Evolutionary conservation across 2,329 filamentous ascomycete species (phyloP), one percentile per base, ranked within the genome.

Genomic region (Penicillium sp.): DNA sequence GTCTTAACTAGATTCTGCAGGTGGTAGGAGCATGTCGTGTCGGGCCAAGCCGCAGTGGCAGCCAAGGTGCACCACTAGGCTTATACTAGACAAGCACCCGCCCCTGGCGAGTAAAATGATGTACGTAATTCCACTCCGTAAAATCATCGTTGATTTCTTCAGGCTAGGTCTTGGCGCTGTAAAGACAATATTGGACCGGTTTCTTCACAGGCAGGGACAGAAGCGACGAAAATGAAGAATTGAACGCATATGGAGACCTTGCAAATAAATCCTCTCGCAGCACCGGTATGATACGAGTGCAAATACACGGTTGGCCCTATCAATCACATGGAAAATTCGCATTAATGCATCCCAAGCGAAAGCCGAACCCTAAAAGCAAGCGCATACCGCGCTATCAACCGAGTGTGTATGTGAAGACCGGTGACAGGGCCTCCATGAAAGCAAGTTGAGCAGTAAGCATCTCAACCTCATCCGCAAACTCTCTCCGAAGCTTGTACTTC

Each of bases 11-110:
- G 29, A 39, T 40, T 38, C 41, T 39, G 32, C 41, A 40, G 32
- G 46, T 32, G n/a, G 22, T 9, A 24, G 21, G 24, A 27, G 11
- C 31, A 18, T 9, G 31, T 6, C 13, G 24, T 21, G 41, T 39
- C 48, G 48, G 41, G 32, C 24, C 16, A 50, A 50, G 31, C 41
- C 41, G 48, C 22, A 45, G 13, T 24, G 24, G 36, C 16, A 45
- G 32, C 38, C 48, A 45, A 31, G 39, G 8, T 2, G 22, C 13
- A 31, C 41, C 41, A 32, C 41, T 50, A 50, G 48, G 41, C 48
- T 50, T 45, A 22, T 45, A 39, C 48, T 16, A 41, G 32, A 45
- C 29, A 45, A 50, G 41, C 41, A 50, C 31, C 32, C 9, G 22
- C 31, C n/a, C n/a, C 16, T 44, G 21, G 11, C 13, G 13, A 32